These are phyloP conservation scores for Picea sitchensis DNA, from an alignment of 75 land plant species.

Conservation along the genomic window DNA sequence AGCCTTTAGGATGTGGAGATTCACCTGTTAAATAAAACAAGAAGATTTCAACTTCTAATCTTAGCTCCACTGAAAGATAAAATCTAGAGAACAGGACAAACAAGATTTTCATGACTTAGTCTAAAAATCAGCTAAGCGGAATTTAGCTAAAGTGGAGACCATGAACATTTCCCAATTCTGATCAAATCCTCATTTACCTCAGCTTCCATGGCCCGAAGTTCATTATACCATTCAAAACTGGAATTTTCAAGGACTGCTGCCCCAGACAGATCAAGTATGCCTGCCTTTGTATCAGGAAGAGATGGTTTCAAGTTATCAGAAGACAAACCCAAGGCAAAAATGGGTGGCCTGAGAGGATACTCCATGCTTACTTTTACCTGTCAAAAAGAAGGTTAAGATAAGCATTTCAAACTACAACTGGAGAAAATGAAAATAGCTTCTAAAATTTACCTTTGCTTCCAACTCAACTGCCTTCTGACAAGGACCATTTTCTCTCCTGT, in stretches of 20 bases:
- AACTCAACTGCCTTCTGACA: conserved; percentile 41
- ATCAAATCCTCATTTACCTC: conserved; percentile 42
- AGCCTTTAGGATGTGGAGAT: conserved; percentile 53
- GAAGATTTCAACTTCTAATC: background rate
- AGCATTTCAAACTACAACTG: background rate
- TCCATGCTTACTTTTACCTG: conserved; percentile 85
- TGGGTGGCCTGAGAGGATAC: conserved; percentile 88
- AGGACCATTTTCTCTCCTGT: conserved; percentile 42
- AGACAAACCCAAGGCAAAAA: conserved; percentile 37
- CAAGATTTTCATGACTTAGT: background rate
- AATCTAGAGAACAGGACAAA: background rate
- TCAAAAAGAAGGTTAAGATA: conserved; percentile 15
- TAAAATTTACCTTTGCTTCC: conserved; percentile 64
- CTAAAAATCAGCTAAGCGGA: background rate
- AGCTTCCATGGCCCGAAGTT: conserved; percentile 76
- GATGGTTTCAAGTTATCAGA: conserved; percentile 20
- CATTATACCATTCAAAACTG: conserved; percentile 48
- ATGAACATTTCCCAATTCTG: background rate
- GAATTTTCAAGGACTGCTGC: background rate
- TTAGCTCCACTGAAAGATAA: background rate
- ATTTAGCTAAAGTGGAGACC: background rate
- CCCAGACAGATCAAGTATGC: conserved; percentile 20
- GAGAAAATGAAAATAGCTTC: background rate
- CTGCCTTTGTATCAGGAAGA: conserved; percentile 16
- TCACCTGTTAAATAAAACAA: conserved; percentile 48